A percentile compares a stretch with the other conserved stretches of the same genome.
Evolutionary conservation across 2,329 filamentous ascomycete genomes (phyloP).

Genomic region (Alternaria arbusti): DNA sequence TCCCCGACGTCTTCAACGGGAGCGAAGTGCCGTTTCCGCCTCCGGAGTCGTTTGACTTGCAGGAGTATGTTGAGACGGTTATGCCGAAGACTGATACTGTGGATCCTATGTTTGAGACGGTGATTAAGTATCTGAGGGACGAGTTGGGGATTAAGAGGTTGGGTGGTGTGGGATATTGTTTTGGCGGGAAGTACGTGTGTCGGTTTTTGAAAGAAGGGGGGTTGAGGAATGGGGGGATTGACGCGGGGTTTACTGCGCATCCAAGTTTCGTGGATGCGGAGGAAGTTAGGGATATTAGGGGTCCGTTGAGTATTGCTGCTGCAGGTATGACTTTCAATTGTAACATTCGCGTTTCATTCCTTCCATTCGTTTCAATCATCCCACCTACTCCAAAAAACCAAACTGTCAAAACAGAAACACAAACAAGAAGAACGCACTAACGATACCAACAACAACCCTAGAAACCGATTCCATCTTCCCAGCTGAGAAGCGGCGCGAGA

Average conservation of each 20-base stretch:
- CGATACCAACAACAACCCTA: constrained; percentile 18
- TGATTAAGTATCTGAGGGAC: constrained; percentile 65
- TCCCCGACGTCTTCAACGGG: constrained; percentile 75
- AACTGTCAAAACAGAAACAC: background rate
- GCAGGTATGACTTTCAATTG: constrained; percentile 53
- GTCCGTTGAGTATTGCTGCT: constrained; percentile 67
- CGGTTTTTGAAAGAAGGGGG: constrained; percentile 65
- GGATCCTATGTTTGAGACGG: constrained; percentile 61
- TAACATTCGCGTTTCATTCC: background rate
- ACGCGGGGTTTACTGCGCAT: constrained; percentile 77
- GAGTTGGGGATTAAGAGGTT: constrained; percentile 62
- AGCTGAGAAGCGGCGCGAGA: constrained; percentile 59
- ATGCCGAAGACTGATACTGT: constrained; percentile 52
- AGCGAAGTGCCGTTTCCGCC: constrained; percentile 65
- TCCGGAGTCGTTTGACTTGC: constrained; percentile 57
- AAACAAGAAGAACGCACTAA: background rate
- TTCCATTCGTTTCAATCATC: background rate
- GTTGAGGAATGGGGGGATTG: constrained; percentile 49
- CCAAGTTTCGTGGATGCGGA: constrained; percentile 73
- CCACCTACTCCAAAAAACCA: background rate
- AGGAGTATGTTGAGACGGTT: constrained; percentile 55
- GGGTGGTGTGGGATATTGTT: constrained; percentile 75
- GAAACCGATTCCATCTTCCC: constrained; percentile 68
- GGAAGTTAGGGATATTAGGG: constrained; percentile 64
- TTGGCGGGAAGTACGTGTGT: constrained; percentile 67